Evolutionary conservation across 2,329 filamentous ascomycete species (phyloP), one percentile per base, ranked within the genome.

Genomic region (Orbilia quercus): DNA sequence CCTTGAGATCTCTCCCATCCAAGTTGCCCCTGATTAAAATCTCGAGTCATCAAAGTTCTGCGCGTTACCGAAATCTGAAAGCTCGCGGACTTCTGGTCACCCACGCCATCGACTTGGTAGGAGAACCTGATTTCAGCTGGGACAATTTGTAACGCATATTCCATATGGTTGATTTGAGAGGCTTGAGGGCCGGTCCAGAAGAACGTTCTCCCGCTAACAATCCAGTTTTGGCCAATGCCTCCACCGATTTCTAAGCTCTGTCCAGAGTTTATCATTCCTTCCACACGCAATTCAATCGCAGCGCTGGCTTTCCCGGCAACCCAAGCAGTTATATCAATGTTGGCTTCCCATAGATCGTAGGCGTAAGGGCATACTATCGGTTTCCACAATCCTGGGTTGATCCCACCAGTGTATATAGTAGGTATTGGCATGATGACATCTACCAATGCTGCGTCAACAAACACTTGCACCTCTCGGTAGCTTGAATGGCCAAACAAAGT

Each of bases 381-480:
- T 5, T 90, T 84, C 85, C 92, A 92, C 40, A 95, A 84, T 0
- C 87, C 87, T 2, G 91, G 91, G 0, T 90, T 88, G 4, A 96
- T 84, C 0, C 91, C 91, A 1, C 92, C 91, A 0, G 91, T 93
- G 77, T 93, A 94, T 53, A 96, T 89, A 16, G 92, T 85, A 0
- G 91, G 91, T 77, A 91, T 94, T 0, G 91, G 92, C 90, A 90
- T 95, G 31, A 87, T 85, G 1, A 92, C 87, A 1, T 91, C 91
- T 0, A 90, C 90, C 20, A 94, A 80, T 16, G 84, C 81, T 0
- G 86, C 90, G 78, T 96, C 91, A 58, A 96, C 90, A 45, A 86
- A 82, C 0, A 95, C 82, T 76, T 93, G 90, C 0, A 95, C 84
- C 81, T 96, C 91, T 20, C 91, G 87, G 79, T 91, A 94, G 0